A percentile compares a stretch with the other conserved stretches of the same genome.
Conservation (phyloP, 495 filamentous ascomycete genomes). For the Recurvomyces mirabilis region DNA sequence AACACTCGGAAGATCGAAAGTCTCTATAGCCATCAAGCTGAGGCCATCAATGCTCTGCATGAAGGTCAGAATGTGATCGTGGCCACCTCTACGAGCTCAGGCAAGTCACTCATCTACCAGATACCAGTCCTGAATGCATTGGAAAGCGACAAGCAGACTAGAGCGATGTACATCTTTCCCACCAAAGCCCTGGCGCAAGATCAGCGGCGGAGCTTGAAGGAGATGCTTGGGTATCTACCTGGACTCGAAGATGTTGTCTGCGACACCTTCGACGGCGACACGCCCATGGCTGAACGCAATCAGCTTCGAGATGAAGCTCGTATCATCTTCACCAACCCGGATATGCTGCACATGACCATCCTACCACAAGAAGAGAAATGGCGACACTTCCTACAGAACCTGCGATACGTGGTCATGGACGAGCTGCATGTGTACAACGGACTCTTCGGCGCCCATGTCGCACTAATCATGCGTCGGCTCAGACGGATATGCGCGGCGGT, state of each 20-base stretch:
- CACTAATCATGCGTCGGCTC: slow-evolving; percentile 86
- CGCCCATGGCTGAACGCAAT: slow-evolving; percentile 66
- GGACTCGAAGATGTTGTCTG: slow-evolving; percentile 64
- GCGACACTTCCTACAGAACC: slow-evolving; percentile 76
- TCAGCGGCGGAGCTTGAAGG: slow-evolving; percentile 77
- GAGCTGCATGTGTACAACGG: slow-evolving; percentile 94
- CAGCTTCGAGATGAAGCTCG: slow-evolving; percentile 75
- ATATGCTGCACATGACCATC: slow-evolving; percentile 95
- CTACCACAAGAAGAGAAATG: slow-evolving; percentile 84
- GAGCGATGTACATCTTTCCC: slow-evolving; percentile 97
- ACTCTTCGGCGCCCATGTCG: slow-evolving; percentile 84
- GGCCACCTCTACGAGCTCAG: slow-evolving; percentile 87
- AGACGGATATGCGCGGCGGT: slow-evolving; percentile 82
- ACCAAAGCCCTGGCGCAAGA: slow-evolving; percentile 97
- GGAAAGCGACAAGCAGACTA: slow-evolving; percentile 60
- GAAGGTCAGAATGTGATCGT: slow-evolving; percentile 82
- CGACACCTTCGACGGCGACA: slow-evolving; percentile 95
- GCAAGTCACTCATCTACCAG: slow-evolving; percentile 95
- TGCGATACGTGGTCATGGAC: slow-evolving; percentile 75
- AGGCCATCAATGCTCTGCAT: slow-evolving; percentile 85
- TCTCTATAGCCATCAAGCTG: slow-evolving; percentile 88
- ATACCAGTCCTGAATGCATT: slow-evolving; percentile 83
- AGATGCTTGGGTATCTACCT: slow-evolving; percentile 69
- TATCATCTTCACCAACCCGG: slow-evolving; percentile 96
- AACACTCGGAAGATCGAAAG: slow-evolving; percentile 75